Conservation (phyloP, 2,329 filamentous ascomycete genomes). For the Botrytis medusae region DNA sequence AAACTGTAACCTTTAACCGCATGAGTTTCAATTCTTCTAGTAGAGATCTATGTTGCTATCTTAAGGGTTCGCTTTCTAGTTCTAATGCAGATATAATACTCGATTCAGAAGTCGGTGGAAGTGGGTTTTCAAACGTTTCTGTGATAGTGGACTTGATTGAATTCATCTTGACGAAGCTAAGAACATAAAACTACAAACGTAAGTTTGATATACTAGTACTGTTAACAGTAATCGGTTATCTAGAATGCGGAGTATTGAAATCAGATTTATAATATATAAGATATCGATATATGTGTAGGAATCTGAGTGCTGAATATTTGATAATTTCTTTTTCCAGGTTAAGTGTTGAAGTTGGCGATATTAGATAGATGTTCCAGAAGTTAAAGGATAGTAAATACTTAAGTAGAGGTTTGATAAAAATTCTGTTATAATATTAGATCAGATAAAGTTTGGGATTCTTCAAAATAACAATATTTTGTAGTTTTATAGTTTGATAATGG, state of each 20-base stretch:
- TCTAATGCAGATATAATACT: no score
- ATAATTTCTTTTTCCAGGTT: neutral
- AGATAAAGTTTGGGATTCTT: conserved; percentile 42
- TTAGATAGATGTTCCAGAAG: conserved; percentile 36
- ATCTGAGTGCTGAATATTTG: conserved; percentile 33
- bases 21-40: no score
- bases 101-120: no score
- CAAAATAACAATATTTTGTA: conserved; percentile 39
- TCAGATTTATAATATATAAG: conserved; percentile 41
- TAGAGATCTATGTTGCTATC: no score
- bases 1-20: no score
- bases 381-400: conserved; percentile 34
- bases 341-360: neutral
- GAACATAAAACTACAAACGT: no score
- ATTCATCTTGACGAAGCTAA: no score
- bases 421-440: conserved; percentile 36
- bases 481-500: conserved; percentile 33
- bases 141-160: no score
- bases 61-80: no score
- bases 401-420: conserved; percentile 40
- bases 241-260: conserved; percentile 40
- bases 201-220: no score
- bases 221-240: no score
- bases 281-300: conserved; percentile 38
- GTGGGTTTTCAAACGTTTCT: no score